Evolutionary conservation across 2,329 filamentous ascomycete genomes (phyloP), one percentile per base, ranked within the genome.

Genomic region (Huntiella moniliformis): DNA sequence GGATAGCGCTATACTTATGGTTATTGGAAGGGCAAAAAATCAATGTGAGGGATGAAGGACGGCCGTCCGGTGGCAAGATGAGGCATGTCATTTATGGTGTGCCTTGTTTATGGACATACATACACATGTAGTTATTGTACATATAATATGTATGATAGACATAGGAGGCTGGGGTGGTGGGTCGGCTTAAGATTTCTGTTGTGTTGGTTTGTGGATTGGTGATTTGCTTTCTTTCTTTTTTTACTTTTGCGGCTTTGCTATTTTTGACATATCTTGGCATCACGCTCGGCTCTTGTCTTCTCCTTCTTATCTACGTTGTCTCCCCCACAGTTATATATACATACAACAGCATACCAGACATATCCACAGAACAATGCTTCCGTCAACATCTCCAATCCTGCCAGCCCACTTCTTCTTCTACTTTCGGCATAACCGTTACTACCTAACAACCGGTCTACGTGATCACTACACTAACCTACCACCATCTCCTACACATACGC

Each of bases 351-450:
- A 12, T 6, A 7, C 15, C 8, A 18, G 12, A 39, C 11, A 31
- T 5, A 8, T 12, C n/a, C 13, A 32, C 17, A 16, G 28, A 16
- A 5, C 38, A 41, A 8, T 5, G 15, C 6, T 37, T 39, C 38
- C 28, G 11, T 38, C 42, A 35, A 37, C 18, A 22, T 22, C 28
- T 39, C 15, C 36, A 5, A 45, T 36, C 12, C 12, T 47, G 17
- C 17, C 40, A 16, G 17, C 18, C 22, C 38, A 45, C 38, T 49
- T 49, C 34, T 49, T 49, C 12, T 49, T 49, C 38, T 49, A 42
- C 47, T 49, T 49, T 35, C 47, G 47, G 5, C 37, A 48, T 17
- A n/a, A 42, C 47, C 43, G 38, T 32, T 49, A 42, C 47, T 49
- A 41, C 37, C 43, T 49, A 8, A 43, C 38, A 18, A 49, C 47